Base-by-base conservation (phyloP, 768 basidiomycete genomes). In the Leccinum boreale region DNA sequence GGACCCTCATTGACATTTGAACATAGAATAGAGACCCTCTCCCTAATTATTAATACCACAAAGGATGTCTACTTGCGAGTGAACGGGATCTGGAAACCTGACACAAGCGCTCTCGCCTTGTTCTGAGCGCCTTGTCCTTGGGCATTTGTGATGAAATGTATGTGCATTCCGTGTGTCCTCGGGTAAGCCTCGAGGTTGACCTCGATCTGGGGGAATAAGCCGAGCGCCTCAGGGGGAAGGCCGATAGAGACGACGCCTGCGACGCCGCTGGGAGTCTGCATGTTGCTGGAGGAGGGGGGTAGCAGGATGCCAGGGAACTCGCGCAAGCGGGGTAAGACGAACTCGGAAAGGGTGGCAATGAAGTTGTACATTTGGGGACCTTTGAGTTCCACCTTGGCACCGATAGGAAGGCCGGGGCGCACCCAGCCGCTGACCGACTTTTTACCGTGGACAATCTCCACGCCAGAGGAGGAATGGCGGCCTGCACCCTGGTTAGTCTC, bases 341-440 rank as follows among this genome's bases (percentile, higher is more conserved):
- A 97, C 67, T 98, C 94, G 66, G 86, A 84, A 65, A 99, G 82
- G 8, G 85, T 86, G 56, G 85, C 85, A 56, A 98, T 78, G 74
- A 98, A 98, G 65, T 92, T 90, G 77, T 92, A 98, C 95, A 98
- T 98, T 64, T 87, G 85, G 50, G 89, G 86, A 14, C 95, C 95
- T 68, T 85, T 86, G 64, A 99, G 75, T 70, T 91, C 91, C 59
- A 98, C 93, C 76, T 94, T 94, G 62, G 84, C 92, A 58, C 93
- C 94, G 19, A 89, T 77, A 0, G 96, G 92, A 50, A 91, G 70
- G 23, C 90, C 89, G 0, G 86, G 85, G 33, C 96, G 81, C 39
- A 95, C 83, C 91, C 93, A 98, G 0, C 90, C 88, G 33, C 89
- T 73, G 74, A 90, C 68, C 71, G 82, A 77, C 81, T 90, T 80